Base-by-base conservation (phyloP, 441 rosid genomes). In the Euphorbia celastroides region DNA sequence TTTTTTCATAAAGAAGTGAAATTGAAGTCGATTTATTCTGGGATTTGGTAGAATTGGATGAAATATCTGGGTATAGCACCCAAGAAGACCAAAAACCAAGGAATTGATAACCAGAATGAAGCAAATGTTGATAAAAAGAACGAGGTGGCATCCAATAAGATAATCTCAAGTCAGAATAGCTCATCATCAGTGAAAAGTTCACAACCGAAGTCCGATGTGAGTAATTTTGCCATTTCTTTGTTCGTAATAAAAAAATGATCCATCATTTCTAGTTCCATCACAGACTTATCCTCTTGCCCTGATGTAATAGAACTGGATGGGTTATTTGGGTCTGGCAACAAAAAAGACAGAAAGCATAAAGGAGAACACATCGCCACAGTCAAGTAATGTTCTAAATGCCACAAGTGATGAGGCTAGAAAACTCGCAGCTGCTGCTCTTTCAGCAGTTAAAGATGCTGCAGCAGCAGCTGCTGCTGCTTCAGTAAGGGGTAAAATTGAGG, bases 371-470 rank as follows among this genome's bases (percentile, higher is more conserved):
- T 58, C n/a, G 28, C 67, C 41, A 42, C 65, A 27, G 66, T 14
- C 68, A 13, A 36, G 16, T 64, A 64, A 16, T 48, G 17, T 60
- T 56, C 72, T 62, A 69, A 75, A 69, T 64, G 68, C 72, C 34
- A 60, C 64, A 0, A 58, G 51, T 63, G 65, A 75, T 44, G 85
- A 81, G 28, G 80, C 80, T 56, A 79, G 74, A 70, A 79, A 72
- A 70, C 60, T 87, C 69, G 97, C 96, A n/a, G 89, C 91, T 19
- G 88, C 97, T 61, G 96, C 98, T 64, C 83, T 92, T 30, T 83
- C 89, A 62, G 96, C 98, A 2, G 92, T 88, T 28, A 84, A 75
- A 83, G 87, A 84, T 66, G 94, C 93, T 44, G 79, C 87, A 2
- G 88, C 84, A 16, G 94, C 93, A 31, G 79, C 87, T 1, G 88